These are phyloP conservation scores for Periconia sp. DNA, from an alignment of 2,329 filamentous ascomycete species.

Conservation along the genomic window DNA sequence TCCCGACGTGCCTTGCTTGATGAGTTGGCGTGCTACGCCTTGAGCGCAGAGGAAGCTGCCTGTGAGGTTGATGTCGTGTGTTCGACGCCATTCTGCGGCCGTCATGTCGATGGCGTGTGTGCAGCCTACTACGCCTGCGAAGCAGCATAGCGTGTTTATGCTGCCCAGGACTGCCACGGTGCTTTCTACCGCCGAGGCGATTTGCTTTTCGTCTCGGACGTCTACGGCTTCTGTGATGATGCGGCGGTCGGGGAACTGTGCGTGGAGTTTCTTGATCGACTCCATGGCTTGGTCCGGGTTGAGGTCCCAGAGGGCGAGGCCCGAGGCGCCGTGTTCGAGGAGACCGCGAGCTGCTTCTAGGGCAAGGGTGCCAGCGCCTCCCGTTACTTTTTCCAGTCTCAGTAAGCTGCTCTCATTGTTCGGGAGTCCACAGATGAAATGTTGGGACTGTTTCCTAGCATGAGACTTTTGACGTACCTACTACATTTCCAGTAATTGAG, in stretches of 20 bases:
- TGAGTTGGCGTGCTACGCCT: conserved; percentile 58
- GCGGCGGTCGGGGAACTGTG: conserved; percentile 60
- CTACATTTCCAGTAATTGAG: conserved; percentile 59
- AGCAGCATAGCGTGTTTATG: conserved; percentile 65
- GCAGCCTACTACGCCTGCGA: conserved; percentile 72
- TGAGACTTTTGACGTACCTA: conserved; percentile 49
- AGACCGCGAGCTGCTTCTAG: conserved; percentile 65
- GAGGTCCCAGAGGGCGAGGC: conserved; percentile 67
- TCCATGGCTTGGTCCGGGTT: conserved; percentile 51
- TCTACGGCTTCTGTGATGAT: conserved; percentile 63
- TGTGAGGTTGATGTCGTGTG: conserved; percentile 74
- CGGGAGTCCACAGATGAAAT: background rate
- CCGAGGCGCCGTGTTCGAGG: conserved; percentile 69
- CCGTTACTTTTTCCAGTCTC: conserved; percentile 58
- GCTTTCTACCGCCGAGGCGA: conserved; percentile 48
- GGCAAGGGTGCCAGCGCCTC: conserved; percentile 69
- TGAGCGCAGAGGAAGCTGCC: conserved; percentile 74
- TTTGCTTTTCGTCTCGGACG: conserved; percentile 61
- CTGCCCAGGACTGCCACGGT: conserved; percentile 54
- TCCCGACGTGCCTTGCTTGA: conserved; percentile 56
- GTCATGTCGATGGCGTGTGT: conserved; percentile 66
- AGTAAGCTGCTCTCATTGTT: too few relatives aligned
- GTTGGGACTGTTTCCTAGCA: conserved; percentile 5
- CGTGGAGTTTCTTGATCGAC: conserved; percentile 54
- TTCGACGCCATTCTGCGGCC: conserved; percentile 64